Evolutionary conservation across 495 filamentous ascomycete species (phyloP).

Genomic region (Cercophora samala): DNA sequence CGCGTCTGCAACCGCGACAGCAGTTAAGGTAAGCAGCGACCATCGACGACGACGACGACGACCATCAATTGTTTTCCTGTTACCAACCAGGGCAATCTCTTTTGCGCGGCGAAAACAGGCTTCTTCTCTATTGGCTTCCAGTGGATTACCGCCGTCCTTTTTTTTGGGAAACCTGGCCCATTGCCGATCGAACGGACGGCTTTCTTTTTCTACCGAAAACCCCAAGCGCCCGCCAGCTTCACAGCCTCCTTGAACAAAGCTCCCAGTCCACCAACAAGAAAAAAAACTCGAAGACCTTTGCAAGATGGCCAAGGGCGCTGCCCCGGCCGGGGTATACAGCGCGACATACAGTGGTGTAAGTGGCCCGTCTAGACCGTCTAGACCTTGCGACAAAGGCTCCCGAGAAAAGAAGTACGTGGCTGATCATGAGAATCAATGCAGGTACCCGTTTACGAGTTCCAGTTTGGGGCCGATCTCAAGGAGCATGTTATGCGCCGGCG

Average conservation of each 20-base stretch:
- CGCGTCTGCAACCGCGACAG: slow-evolving; percentile 1
- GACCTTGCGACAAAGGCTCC: not conserved
- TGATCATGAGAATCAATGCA: not conserved
- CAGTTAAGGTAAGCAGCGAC: not conserved
- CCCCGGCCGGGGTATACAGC: slow-evolving; percentile 62
- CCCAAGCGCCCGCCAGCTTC: not conserved
- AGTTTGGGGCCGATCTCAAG: slow-evolving; percentile 66
- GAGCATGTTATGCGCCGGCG: slow-evolving; percentile 86
- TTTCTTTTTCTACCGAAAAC: not conserved
- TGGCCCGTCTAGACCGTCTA: slow-evolving; percentile 17
- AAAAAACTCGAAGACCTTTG: not conserved
- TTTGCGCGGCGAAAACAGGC: not conserved
- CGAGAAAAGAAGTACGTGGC: not conserved
- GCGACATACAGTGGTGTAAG: slow-evolving; percentile 93
- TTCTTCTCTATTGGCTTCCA: not conserved
- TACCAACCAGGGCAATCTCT: not conserved
- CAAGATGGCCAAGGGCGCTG: slow-evolving; percentile 41
- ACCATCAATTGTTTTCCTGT: not conserved
- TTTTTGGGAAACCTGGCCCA: not conserved
- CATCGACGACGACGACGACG: slow-evolving; percentile 1
- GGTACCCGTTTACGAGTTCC: slow-evolving; percentile 79
- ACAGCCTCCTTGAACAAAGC: not conserved
- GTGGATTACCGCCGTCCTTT: not conserved
- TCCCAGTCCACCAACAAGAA: not conserved
- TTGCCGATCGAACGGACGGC: not conserved